These are phyloP conservation scores for Hypoxylon rickii DNA, from an alignment of 495 filamentous ascomycete species.

Conservation along the genomic window DNA sequence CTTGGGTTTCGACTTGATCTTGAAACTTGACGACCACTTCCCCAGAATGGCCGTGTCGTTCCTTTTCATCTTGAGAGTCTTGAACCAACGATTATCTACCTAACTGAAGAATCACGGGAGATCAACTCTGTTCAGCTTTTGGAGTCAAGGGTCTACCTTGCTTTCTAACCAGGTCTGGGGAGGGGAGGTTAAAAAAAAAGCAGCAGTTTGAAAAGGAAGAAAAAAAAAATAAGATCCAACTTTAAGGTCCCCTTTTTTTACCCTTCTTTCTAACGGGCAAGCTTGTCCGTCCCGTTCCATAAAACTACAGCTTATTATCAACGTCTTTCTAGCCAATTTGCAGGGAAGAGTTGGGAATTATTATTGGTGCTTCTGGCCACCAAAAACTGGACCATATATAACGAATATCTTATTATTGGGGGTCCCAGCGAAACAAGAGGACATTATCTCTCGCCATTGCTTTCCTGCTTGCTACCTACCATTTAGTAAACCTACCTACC, in stretches of 20 bases:
- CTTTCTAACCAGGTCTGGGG: constrained; percentile 16
- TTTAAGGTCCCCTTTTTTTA: constrained; percentile 19
- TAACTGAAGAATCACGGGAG: background rate
- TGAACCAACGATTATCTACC: constrained; percentile 16
- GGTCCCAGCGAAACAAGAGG: constrained; percentile 10
- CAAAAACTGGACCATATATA: constrained; percentile 32
- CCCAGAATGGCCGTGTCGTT: constrained; percentile 20
- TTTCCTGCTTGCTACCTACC: too few species aligned
- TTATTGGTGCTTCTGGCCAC: constrained; percentile 24
- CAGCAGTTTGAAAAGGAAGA: constrained; percentile 26
- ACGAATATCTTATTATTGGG: constrained; percentile 26
- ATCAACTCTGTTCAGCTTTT: too few species aligned
- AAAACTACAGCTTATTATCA: constrained; percentile 18
- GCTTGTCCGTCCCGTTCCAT: constrained; percentile 2
- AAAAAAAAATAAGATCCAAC: too few species aligned
- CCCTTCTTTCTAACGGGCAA: constrained; percentile 17
- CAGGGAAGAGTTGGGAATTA: constrained; percentile 16
- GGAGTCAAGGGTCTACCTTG: constrained; percentile 31
- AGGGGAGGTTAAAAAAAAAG: constrained; percentile 23
- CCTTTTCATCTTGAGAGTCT: constrained; percentile 13
- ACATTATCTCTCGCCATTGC: constrained; percentile 13
- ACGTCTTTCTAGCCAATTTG: constrained; percentile 19
- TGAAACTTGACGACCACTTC: constrained; percentile 8
- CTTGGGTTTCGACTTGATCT: too few species aligned
- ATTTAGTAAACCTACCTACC: too few species aligned